Evolutionary conservation across 2,329 filamentous ascomycete species (phyloP).

Genomic region (Clarireedia monteithiana): DNA sequence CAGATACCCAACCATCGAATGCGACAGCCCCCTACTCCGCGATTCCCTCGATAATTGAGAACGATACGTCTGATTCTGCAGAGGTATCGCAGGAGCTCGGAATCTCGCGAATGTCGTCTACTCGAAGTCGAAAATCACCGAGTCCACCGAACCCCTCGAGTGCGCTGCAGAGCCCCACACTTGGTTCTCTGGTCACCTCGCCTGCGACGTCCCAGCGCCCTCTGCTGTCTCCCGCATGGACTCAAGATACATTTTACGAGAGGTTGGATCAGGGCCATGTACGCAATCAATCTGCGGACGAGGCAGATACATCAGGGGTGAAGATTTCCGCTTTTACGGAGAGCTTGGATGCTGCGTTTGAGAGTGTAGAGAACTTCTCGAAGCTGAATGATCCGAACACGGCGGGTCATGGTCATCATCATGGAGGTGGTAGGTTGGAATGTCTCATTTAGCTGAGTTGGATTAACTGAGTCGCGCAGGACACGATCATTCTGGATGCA

Average conservation of each 20-base stretch:
- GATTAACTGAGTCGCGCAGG: conserved; percentile 2
- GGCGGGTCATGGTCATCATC: not conserved
- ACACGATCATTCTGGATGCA: conserved; percentile 10
- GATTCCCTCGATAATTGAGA: not conserved
- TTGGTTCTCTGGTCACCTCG: not conserved
- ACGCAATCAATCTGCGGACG: not conserved
- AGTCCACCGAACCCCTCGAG: conserved; percentile 1
- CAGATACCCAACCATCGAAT: not conserved
- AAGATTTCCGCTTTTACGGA: conserved; percentile 12
- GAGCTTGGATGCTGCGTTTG: conserved; percentile 9
- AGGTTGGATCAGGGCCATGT: not conserved
- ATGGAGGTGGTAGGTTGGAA: conserved; percentile 12
- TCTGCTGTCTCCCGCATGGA: conserved; percentile 13
- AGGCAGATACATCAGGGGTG: conserved; percentile 9
- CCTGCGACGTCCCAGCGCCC: conserved; percentile 2
- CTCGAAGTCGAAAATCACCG: not conserved
- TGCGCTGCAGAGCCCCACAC: not conserved
- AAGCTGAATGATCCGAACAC: not conserved
- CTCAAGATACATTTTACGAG: not conserved
- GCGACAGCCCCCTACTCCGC: not conserved
- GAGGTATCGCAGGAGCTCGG: not conserved
- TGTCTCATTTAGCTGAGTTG: not conserved
- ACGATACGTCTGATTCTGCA: not conserved
- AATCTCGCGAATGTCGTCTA: conserved; percentile 4
- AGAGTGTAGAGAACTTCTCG: not conserved